A percentile compares a stretch with the other conserved stretches of the same genome.
These are phyloP conservation scores for Paecilomyces fulvus DNA, from an alignment of 2,329 filamentous ascomycete species.

Conservation along the genomic window DNA sequence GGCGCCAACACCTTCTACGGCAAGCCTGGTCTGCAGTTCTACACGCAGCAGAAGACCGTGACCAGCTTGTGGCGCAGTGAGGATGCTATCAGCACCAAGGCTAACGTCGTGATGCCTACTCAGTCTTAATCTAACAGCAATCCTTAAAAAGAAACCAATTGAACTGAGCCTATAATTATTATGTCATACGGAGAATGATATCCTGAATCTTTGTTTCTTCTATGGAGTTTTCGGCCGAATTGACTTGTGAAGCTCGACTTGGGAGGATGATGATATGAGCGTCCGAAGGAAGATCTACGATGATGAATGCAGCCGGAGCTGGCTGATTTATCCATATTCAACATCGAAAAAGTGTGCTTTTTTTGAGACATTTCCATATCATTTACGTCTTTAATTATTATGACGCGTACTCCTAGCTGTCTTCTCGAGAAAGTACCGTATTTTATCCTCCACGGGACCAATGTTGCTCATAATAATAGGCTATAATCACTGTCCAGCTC, in stretches of 20 bases:
- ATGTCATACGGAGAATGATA: background rate
- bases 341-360: background rate
- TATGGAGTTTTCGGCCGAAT: background rate
- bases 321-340: background rate
- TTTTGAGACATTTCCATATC: background rate
- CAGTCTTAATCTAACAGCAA: constrained; percentile 30
- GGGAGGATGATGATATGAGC: background rate
- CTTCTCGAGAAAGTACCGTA: background rate
- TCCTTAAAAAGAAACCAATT: background rate
- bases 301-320: background rate
- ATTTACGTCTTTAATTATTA: background rate
- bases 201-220: background rate
- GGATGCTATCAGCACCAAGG: constrained; percentile 78
- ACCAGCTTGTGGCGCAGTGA: constrained; percentile 82
- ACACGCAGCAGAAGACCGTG: constrained; percentile 96
- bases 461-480: background rate
- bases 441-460: background rate
- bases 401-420: background rate
- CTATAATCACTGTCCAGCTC: background rate
- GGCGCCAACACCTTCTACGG: constrained; percentile 95
- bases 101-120: constrained; percentile 80
- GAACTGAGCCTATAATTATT: background rate
- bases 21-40: constrained; percentile 84
- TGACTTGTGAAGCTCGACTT: background rate
- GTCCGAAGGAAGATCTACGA: background rate